Evolutionary conservation across 306 rosid genomes (phyloP).

Genomic region (Quercus ilex): DNA sequence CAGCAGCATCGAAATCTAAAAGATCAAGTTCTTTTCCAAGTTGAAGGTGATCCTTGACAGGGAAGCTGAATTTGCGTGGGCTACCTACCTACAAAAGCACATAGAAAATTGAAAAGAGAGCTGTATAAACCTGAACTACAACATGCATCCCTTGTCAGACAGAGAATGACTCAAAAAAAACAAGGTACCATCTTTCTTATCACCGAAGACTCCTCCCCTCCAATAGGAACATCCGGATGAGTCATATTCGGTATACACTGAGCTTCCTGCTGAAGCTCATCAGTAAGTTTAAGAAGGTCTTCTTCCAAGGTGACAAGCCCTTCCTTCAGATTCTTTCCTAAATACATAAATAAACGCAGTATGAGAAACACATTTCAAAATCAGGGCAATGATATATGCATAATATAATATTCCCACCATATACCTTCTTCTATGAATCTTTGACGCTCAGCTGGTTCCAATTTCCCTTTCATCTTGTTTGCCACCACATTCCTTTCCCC

Average conservation of each 20-base stretch:
- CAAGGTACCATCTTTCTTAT: constrained; percentile 60
- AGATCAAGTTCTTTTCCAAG: constrained; percentile 87
- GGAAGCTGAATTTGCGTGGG: constrained; percentile 61
- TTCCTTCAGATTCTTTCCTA: constrained; percentile 93
- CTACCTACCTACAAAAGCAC: constrained; percentile 58
- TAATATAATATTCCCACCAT: constrained; percentile 3
- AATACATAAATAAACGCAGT: neutral
- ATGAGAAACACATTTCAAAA: constrained; percentile 8
- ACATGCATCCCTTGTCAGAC: neutral
- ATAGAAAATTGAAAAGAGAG: constrained; percentile 14
- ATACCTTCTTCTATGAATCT: constrained; percentile 84
- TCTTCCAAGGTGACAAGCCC: constrained; percentile 75
- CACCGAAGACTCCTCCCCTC: constrained; percentile 75
- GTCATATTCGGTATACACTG: constrained; percentile 83
- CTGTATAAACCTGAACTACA: constrained; percentile 8
- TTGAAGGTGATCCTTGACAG: constrained; percentile 84
- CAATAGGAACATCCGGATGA: constrained; percentile 89
- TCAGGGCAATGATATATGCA: neutral
- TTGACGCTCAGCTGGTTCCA: constrained; percentile 76
- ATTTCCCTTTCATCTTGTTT: constrained; percentile 90
- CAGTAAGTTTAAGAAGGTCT: constrained; percentile 68
- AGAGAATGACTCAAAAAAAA: constrained; percentile 12
- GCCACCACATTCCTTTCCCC: constrained; percentile 89
- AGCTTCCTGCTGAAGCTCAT: constrained; percentile 85
- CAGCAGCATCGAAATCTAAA: constrained; percentile 91